These are phyloP conservation scores for Verbena officinalis DNA, from an alignment of 257 asterid species.

Conservation along the genomic window DNA sequence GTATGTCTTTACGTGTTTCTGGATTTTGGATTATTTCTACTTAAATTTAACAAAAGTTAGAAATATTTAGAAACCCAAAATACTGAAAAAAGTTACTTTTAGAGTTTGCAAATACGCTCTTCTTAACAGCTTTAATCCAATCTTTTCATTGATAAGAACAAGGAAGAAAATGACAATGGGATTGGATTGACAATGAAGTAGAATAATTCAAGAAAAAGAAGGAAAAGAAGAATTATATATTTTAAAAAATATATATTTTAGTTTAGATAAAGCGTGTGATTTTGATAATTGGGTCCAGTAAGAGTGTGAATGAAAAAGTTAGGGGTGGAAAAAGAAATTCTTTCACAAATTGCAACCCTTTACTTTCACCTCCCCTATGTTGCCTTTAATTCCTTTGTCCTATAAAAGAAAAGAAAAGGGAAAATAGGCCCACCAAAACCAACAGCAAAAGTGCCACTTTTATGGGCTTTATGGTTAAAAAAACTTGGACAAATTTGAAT, in stretches of 20 bases:
- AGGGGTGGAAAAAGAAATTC: conserved; percentile 31
- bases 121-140: too few species aligned
- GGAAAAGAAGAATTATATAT: too few species aligned
- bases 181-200: background rate
- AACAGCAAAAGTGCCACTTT: conserved; percentile 28
- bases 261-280: conserved; percentile 21
- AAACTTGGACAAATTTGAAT: background rate
- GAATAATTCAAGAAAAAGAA: background rate
- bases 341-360: conserved; percentile 43
- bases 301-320: conserved; percentile 8
- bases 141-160: background rate
- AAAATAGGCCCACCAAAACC: conserved; percentile 20
- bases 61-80: too few species aligned
- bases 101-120: too few species aligned
- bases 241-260: background rate
- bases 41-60: too few species aligned
- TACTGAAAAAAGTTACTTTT: too few species aligned
- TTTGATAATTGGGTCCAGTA: conserved; percentile 44
- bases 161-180: background rate
- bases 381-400: conserved; percentile 32
- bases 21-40: too few species aligned
- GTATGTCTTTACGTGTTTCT: too few species aligned
- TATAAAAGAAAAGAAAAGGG: background rate
- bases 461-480: conserved; percentile 33
- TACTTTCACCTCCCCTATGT: conserved; percentile 35